phyloP scores from a whole-genome alignment of 108 stramenopile species.

The Seminavis robusta region DNA sequence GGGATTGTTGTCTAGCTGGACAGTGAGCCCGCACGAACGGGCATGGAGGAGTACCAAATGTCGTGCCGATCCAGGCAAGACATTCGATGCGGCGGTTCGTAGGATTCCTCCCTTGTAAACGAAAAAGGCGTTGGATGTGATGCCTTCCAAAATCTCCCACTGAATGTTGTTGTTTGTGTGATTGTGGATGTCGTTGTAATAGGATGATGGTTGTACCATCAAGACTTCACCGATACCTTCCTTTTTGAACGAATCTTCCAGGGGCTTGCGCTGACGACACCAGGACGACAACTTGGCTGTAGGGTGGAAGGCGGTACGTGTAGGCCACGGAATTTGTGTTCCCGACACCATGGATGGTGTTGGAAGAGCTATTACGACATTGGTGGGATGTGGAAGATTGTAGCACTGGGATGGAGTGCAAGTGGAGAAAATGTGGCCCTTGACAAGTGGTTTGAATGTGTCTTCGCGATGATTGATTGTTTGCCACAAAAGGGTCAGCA shows the following conservation, averaged over 20 bases:
- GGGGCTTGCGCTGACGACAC: conserved; percentile 55
- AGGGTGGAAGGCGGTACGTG: too few relatives aligned
- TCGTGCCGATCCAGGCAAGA: conserved; percentile 56
- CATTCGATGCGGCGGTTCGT: conserved; percentile 37
- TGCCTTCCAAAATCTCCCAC: conserved; percentile 62
- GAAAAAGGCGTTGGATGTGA: conserved; percentile 70
- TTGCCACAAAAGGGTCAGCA: conserved; percentile 40
- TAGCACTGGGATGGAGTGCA: not conserved
- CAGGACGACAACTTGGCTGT: conserved; percentile 68
- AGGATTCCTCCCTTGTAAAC: conserved; percentile 54
- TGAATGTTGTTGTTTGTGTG: too few relatives aligned
- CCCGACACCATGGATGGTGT: too few relatives aligned
- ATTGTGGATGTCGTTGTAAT: too few relatives aligned
- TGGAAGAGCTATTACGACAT: conserved; percentile 27
- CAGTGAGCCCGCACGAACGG: conserved; percentile 10
- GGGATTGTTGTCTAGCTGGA: conserved; percentile 29
- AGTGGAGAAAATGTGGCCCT: conserved; percentile 22
- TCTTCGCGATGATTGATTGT: conserved; percentile 1
- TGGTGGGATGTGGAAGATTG: conserved; percentile 30
- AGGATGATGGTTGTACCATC: too few relatives aligned
- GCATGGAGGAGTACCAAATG: conserved; percentile 42
- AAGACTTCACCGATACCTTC: conserved; percentile 32
- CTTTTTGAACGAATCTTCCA: conserved; percentile 51
- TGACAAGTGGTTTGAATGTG: conserved; percentile 6
- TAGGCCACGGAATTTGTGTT: too few relatives aligned